Evolutionary conservation across 768 basidiomycete species (phyloP).

Genomic region (Suillus spraguei): DNA sequence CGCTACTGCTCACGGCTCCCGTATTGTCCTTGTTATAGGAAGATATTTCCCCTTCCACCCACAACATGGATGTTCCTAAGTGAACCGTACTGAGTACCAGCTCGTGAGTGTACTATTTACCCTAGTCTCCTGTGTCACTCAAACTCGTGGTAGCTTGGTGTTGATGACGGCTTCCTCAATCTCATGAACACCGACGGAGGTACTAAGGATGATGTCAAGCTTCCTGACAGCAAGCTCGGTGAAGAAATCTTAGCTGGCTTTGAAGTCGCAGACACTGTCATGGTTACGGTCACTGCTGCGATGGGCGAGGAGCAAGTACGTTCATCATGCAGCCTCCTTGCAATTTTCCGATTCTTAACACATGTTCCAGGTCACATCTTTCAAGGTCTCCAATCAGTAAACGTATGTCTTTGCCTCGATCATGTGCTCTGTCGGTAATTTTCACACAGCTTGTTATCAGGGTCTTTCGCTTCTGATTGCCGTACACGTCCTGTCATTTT

Average conservation of each 20-base stretch:
- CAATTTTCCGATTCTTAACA: neutral
- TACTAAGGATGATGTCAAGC: conserved; percentile 91
- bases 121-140: conserved; percentile 9
- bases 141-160: conserved; percentile 59
- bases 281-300: conserved; percentile 83
- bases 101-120: conserved; percentile 55
- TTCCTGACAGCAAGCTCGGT: conserved; percentile 88
- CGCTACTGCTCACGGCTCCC: conserved; percentile 3
- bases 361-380: conserved; percentile 1
- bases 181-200: conserved; percentile 82
- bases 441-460: neutral
- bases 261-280: conserved; percentile 84
- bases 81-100: conserved; percentile 85
- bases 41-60: conserved; percentile 95
- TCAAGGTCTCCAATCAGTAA: conserved; percentile 4
- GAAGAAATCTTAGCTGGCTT: conserved; percentile 67
- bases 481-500: conserved; percentile 13
- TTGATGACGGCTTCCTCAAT: conserved; percentile 95
- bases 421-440: neutral
- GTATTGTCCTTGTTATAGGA: conserved; percentile 50
- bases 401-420: neutral
- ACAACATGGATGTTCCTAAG: conserved; percentile 99
- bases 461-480: conserved; percentile 8
- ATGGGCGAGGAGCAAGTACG: conserved; percentile 88
- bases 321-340: conserved; percentile 21